A percentile compares a stretch with the other conserved stretches of the same genome.
Conservation (phyloP, 1,284 basidiomycete genomes). For the Meira nashicola region DNA sequence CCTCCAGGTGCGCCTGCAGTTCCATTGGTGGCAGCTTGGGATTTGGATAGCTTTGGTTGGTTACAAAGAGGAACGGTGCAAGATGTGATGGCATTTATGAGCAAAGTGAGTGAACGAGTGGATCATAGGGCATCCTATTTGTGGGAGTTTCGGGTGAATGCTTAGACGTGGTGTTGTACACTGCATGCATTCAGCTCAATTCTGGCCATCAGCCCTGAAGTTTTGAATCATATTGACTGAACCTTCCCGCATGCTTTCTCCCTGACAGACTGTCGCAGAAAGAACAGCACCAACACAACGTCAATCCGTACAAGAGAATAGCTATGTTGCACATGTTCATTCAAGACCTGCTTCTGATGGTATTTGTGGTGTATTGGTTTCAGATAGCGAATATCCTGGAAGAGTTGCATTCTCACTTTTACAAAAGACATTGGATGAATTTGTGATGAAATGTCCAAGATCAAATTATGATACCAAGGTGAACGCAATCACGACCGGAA, state of each 20-base stretch:
- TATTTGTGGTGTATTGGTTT: slow-evolving; percentile 75
- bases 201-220: neutral
- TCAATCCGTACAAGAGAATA: slow-evolving; percentile 91
- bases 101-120: slow-evolving; percentile 33
- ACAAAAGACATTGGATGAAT: slow-evolving; percentile 91
- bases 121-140: neutral
- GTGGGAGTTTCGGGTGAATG: neutral
- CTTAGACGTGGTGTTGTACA: too few relatives aligned
- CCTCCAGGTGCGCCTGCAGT: slow-evolving; percentile 56
- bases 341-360: slow-evolving; percentile 52
- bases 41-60: slow-evolving; percentile 88
- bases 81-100: slow-evolving; percentile 53
- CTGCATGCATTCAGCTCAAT: too few relatives aligned
- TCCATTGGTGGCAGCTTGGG: slow-evolving; percentile 67
- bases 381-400: slow-evolving; percentile 92
- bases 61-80: slow-evolving; percentile 67
- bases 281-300: slow-evolving; percentile 65
- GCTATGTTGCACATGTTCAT: slow-evolving; percentile 89
- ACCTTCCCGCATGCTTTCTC: neutral
- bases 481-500: slow-evolving; percentile 41
- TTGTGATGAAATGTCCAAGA: slow-evolving; percentile 71
- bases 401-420: slow-evolving; percentile 93
- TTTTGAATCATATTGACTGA: neutral
- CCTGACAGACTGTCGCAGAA: slow-evolving; percentile 71
- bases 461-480: slow-evolving; percentile 58